Conservation (phyloP, 306 rosid species). For the Sicyos edulis region DNA sequence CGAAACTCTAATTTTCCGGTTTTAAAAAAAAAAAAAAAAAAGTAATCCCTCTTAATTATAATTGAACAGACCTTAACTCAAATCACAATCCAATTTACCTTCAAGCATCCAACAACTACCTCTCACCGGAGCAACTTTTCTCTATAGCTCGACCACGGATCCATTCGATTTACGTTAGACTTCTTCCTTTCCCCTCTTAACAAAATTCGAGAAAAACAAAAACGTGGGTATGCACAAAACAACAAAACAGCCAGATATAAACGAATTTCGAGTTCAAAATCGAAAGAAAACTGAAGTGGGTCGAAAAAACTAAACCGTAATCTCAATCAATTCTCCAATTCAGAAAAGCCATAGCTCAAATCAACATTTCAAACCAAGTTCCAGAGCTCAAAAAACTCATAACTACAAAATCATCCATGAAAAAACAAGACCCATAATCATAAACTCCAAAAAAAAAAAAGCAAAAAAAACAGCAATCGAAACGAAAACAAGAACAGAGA, state of each 20-base stretch:
- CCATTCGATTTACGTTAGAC: no score
- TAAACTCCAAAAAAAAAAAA: neutral
- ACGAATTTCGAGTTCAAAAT: neutral
- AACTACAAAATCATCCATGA: neutral
- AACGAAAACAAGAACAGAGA: neutral
- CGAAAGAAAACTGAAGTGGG: neutral
- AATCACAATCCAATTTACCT: no score
- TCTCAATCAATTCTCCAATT: neutral
- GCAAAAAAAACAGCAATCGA: neutral
- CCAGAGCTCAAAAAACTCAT: neutral
- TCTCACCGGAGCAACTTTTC: no score
- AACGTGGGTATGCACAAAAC: neutral
- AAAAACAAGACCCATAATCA: neutral
- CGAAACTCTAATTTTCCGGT: no score
- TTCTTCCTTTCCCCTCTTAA: neutral
- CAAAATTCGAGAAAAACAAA: neutral
- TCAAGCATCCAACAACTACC: no score
- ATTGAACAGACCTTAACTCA: no score
- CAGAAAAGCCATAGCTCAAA: neutral
- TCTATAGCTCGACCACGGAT: no score
- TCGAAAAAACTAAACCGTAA: neutral
- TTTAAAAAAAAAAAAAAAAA: no score
- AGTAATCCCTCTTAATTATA: no score
- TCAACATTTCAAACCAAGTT: neutral
- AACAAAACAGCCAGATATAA: neutral